phyloP scores from a whole-genome alignment of 768 basidiomycete species.

The Austroboletus eburneus region DNA sequence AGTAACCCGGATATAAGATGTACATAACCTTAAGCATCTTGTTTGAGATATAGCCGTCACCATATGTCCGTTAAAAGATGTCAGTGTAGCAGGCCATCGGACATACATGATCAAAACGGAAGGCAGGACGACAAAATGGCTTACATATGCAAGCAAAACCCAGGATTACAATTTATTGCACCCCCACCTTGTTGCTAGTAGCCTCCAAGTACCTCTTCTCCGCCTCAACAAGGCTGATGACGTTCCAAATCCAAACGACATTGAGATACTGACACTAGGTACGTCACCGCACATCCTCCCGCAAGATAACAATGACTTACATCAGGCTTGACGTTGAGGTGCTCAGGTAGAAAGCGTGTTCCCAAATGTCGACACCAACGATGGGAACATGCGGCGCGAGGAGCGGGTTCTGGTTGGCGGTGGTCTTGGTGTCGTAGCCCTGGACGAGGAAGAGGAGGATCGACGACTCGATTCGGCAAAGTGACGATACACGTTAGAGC shows the following conservation, averaged over 20 bases:
- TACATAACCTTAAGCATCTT: too few relatives aligned
- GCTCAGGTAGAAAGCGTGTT: slow-evolving; percentile 95
- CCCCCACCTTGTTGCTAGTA: slow-evolving; percentile 7
- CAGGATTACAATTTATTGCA: too few relatives aligned
- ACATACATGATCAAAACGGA: slow-evolving; percentile 16
- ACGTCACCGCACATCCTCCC: too few relatives aligned
- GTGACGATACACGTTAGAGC: slow-evolving; percentile 62
- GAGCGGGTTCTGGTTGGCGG: slow-evolving; percentile 94
- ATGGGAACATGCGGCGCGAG: slow-evolving; percentile 70
- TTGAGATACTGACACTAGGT: slow-evolving; percentile 57
- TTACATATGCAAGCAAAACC: too few relatives aligned
- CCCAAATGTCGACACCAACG: slow-evolving; percentile 94
- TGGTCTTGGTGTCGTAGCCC: slow-evolving; percentile 74
- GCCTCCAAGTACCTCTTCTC: slow-evolving; percentile 56
- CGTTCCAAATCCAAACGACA: slow-evolving; percentile 72
- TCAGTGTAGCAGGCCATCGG: slow-evolving; percentile 14
- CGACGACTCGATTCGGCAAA: too few relatives aligned
- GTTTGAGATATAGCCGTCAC: too few relatives aligned
- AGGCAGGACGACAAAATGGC: too few relatives aligned
- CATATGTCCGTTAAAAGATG: too few relatives aligned
- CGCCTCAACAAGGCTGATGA: slow-evolving; percentile 71
- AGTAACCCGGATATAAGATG: too few relatives aligned
- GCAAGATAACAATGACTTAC: slow-evolving; percentile 46
- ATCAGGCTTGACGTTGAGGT: slow-evolving; percentile 91
- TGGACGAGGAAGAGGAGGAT: slow-evolving; percentile 22